Conservation (phyloP, 495 filamentous ascomycete genomes). For the Amniculicola lignicola region DNA sequence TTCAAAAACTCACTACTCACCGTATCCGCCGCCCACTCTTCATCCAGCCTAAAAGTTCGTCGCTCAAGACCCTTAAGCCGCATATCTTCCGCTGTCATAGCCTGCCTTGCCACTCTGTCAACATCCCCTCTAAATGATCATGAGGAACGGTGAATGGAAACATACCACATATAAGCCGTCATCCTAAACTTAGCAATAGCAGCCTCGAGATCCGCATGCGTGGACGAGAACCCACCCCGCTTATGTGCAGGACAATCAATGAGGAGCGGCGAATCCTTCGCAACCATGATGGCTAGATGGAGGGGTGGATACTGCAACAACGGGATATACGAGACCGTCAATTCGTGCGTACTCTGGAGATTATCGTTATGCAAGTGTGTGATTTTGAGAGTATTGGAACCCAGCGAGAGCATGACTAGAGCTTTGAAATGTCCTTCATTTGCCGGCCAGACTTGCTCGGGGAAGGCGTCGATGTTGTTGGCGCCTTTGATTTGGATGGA, state of each 20-base stretch:
- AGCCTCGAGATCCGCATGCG: slow-evolving; percentile 44
- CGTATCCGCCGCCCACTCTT: slow-evolving; percentile 49
- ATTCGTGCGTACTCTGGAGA: neutral
- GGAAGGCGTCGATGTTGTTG: slow-evolving; percentile 27
- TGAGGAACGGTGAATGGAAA: too few relatives aligned
- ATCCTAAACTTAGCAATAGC: slow-evolving; percentile 51
- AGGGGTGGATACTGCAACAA: slow-evolving; percentile 47
- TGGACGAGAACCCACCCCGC: slow-evolving; percentile 38
- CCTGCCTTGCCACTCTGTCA: too few relatives aligned
- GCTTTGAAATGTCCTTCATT: slow-evolving; percentile 28
- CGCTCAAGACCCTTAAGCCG: slow-evolving; percentile 47
- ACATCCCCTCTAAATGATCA: too few relatives aligned
- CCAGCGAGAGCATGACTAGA: slow-evolving; percentile 27
- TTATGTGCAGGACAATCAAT: slow-evolving; percentile 46
- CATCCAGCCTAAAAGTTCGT: slow-evolving; percentile 51
- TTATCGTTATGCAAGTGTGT: slow-evolving; percentile 13
- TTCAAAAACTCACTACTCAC: slow-evolving; percentile 32
- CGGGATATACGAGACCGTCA: slow-evolving; percentile 36
- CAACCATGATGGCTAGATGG: slow-evolving; percentile 50
- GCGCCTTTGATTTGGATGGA: slow-evolving; percentile 16
- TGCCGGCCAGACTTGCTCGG: slow-evolving; percentile 29
- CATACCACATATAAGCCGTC: slow-evolving; percentile 53
- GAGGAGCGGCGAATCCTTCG: slow-evolving; percentile 46
- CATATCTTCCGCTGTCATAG: slow-evolving; percentile 50
- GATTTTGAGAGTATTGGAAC: slow-evolving; percentile 15